These are phyloP conservation scores for Rhizophora apiculata DNA, from an alignment of 345 rosid genomes.

Conservation along the genomic window DNA sequence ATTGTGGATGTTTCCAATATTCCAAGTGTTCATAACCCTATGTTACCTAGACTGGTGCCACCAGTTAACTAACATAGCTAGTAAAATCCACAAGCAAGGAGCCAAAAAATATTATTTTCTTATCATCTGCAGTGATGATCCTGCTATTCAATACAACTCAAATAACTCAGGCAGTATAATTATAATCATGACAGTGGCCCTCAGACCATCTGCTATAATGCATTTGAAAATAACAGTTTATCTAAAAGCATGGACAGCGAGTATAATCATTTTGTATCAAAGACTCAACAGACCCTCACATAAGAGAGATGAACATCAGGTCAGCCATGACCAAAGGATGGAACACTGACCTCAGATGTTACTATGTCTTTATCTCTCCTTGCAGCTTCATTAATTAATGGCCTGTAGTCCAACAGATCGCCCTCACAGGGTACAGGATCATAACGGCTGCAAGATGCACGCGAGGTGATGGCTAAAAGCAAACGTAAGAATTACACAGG, in stretches of 20 bases:
- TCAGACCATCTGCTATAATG: too few relatives aligned
- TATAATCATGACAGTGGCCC: too few relatives aligned
- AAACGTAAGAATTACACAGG: neutral
- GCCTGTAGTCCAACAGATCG: slow-evolving; percentile 1
- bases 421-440: neutral
- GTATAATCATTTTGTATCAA: too few relatives aligned
- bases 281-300: too few relatives aligned
- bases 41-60: neutral
- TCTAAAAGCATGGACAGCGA: too few relatives aligned
- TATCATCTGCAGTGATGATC: too few relatives aligned
- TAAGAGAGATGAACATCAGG: neutral
- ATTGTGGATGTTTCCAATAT: neutral
- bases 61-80: too few relatives aligned
- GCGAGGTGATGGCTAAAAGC: neutral
- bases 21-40: neutral
- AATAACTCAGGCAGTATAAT: too few relatives aligned
- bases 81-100: too few relatives aligned
- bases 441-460: slow-evolving; percentile 5
- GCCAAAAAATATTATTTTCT: too few relatives aligned
- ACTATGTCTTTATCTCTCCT: slow-evolving; percentile 10
- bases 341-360: slow-evolving; percentile 4
- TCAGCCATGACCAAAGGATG: neutral
- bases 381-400: slow-evolving; percentile 14
- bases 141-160: too few relatives aligned
- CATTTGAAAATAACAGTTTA: too few relatives aligned